A percentile compares a stretch with the other conserved stretches of the same genome.
phyloP scores from a whole-genome alignment of 2,329 filamentous ascomycete genomes.

The Lachnellula arida region DNA sequence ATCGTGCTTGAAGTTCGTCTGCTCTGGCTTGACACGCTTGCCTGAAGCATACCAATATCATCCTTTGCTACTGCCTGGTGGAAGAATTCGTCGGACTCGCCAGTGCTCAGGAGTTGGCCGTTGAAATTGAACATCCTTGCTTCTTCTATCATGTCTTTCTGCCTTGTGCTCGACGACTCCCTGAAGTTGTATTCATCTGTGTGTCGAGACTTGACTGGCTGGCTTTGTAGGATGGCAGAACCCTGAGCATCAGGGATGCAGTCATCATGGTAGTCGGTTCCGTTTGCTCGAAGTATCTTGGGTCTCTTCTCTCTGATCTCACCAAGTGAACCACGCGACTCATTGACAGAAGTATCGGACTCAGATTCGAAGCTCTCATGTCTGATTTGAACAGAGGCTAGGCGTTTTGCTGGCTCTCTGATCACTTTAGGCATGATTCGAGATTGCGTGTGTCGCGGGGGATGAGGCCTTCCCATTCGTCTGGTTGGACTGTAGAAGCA shows the following conservation, averaged over 20 bases:
- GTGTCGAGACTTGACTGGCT: background rate
- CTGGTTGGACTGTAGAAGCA: slow-evolving; percentile 4
- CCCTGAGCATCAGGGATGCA: background rate
- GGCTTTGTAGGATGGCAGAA: background rate
- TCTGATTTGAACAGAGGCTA: slow-evolving; percentile 73
- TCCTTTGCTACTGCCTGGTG: background rate
- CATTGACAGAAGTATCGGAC: slow-evolving; percentile 30
- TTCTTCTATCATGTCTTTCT: background rate
- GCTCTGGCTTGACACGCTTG: background rate
- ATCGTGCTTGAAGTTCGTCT: background rate
- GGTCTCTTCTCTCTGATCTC: background rate
- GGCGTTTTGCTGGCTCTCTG: slow-evolving; percentile 80
- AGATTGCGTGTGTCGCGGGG: slow-evolving; percentile 10
- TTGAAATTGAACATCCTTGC: background rate
- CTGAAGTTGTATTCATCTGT: background rate
- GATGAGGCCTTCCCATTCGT: slow-evolving; percentile 3
- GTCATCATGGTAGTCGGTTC: background rate
- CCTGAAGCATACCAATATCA: background rate
- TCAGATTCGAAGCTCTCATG: slow-evolving; percentile 41
- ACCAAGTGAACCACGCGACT: background rate
- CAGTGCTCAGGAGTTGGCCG: background rate
- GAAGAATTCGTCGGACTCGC: background rate
- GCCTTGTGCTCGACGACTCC: background rate
- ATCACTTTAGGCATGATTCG: slow-evolving; percentile 38
- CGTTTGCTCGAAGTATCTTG: background rate